phyloP scores from a whole-genome alignment of 345 rosid genomes.

The Cardamine occulta region DNA sequence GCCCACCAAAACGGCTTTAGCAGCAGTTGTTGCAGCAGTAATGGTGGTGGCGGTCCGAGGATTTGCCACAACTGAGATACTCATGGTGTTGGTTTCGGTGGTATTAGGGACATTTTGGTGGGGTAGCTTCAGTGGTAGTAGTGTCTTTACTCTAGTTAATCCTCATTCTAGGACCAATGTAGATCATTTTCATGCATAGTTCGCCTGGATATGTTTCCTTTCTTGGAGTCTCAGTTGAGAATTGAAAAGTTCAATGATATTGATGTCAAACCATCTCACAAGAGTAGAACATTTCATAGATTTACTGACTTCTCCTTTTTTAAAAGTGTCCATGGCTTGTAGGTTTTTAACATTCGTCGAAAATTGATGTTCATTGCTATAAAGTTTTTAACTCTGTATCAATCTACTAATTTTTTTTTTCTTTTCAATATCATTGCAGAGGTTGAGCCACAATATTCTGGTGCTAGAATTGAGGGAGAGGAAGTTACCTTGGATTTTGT shows the following conservation, averaged over 20 bases:
- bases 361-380: neutral
- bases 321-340: constrained; percentile 13
- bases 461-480: constrained; percentile 94
- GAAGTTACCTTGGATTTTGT: constrained; percentile 87
- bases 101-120: constrained; percentile 81
- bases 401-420: constrained; percentile 30
- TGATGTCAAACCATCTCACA: constrained; percentile 29
- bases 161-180: constrained; percentile 32
- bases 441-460: constrained; percentile 95
- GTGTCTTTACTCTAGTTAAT: constrained; percentile 63
- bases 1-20: constrained; percentile 83
- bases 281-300: constrained; percentile 1
- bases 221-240: constrained; percentile 20
- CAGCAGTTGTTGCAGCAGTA: constrained; percentile 78
- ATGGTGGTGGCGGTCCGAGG: constrained; percentile 69
- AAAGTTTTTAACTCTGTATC: neutral
- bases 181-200: constrained; percentile 18
- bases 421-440: constrained; percentile 53
- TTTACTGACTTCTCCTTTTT: neutral
- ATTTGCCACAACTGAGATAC: constrained; percentile 68
- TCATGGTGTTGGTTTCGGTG: constrained; percentile 74
- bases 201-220: constrained; percentile 6
- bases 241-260: neutral
- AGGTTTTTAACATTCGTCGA: neutral
- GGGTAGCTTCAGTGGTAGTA: constrained; percentile 76